Conservation (phyloP, 495 filamentous ascomycete species). For the Aspergillus ellipticus region DNA sequence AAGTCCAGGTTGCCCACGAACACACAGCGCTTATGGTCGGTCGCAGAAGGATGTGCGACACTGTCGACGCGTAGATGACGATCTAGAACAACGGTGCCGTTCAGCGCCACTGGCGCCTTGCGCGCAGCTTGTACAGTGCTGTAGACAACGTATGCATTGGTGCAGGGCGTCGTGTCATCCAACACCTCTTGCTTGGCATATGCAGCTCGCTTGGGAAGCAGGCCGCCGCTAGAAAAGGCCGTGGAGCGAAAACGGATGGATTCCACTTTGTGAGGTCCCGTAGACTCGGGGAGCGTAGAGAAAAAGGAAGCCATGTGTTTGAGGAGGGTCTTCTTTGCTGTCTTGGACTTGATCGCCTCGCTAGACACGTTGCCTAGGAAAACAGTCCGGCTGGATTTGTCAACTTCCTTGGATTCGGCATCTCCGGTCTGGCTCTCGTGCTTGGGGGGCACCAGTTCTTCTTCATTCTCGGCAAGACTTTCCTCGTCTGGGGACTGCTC, state of each 20-base stretch:
- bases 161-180: slow-evolving; percentile 84
- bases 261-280: slow-evolving; percentile 65
- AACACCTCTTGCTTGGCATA: slow-evolving; percentile 79
- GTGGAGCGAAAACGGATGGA: slow-evolving; percentile 92
- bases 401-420: slow-evolving; percentile 54
- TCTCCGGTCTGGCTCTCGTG: slow-evolving; percentile 53
- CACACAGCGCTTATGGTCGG: slow-evolving; percentile 83
- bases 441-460: slow-evolving; percentile 35
- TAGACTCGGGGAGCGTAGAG: slow-evolving; percentile 38
- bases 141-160: slow-evolving; percentile 93
- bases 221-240: slow-evolving; percentile 63
- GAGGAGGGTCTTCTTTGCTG: slow-evolving; percentile 70
- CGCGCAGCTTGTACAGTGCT: slow-evolving; percentile 66
- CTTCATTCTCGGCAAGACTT: slow-evolving; percentile 25
- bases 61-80: slow-evolving; percentile 88
- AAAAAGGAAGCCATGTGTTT: slow-evolving; percentile 61
- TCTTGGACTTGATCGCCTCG: slow-evolving; percentile 73
- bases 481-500: slow-evolving; percentile 10
- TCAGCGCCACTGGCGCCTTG: slow-evolving; percentile 71
- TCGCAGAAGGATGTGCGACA: slow-evolving; percentile 78
- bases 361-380: slow-evolving; percentile 91
- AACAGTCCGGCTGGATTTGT: slow-evolving; percentile 85
- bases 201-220: slow-evolving; percentile 85
- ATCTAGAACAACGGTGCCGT: slow-evolving; percentile 78
- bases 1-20: slow-evolving; percentile 97